phyloP scores from a whole-genome alignment of 305 asterid genomes.

The Solanum hybrid region DNA sequence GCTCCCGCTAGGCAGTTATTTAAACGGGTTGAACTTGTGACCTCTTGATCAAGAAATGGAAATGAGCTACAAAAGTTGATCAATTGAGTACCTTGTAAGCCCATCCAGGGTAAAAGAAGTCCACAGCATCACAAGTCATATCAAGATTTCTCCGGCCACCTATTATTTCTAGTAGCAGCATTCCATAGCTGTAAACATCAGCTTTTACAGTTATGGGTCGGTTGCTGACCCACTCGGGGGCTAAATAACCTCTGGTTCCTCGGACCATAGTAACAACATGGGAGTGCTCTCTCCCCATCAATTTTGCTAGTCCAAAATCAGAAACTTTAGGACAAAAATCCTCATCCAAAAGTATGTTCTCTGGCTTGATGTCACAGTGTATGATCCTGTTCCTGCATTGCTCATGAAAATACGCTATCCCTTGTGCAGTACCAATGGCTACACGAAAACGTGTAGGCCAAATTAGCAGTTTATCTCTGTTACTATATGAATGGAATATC shows the following conservation, averaged over 20 bases:
- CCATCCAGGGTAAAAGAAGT: conserved; percentile 88
- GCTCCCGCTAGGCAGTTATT: neutral
- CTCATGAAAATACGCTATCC: conserved; percentile 88
- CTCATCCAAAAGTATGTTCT: conserved; percentile 75
- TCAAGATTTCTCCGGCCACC: conserved; percentile 88
- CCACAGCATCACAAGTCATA: conserved; percentile 63
- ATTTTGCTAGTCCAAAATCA: conserved; percentile 79
- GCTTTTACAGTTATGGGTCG: conserved; percentile 83
- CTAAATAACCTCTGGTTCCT: conserved; percentile 83
- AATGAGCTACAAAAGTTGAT: neutral
- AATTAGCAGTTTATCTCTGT: conserved; percentile 35
- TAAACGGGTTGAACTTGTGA: neutral
- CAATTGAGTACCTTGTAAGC: conserved; percentile 65
- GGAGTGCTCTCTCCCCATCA: conserved; percentile 89
- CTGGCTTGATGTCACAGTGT: conserved; percentile 90
- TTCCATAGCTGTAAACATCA: conserved; percentile 88
- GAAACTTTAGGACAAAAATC: conserved; percentile 76
- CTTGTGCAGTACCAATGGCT: conserved; percentile 82
- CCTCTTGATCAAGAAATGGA: neutral
- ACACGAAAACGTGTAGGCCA: conserved; percentile 71
- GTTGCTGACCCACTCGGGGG: conserved; percentile 85
- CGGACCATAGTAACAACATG: conserved; percentile 74
- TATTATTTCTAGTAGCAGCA: conserved; percentile 79
- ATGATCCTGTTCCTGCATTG: conserved; percentile 82
- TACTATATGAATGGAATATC: conserved; percentile 50